These are phyloP conservation scores for Cyberlindnera mrakii DNA, from an alignment of 805 yeast species.

Conservation along the genomic window DNA sequence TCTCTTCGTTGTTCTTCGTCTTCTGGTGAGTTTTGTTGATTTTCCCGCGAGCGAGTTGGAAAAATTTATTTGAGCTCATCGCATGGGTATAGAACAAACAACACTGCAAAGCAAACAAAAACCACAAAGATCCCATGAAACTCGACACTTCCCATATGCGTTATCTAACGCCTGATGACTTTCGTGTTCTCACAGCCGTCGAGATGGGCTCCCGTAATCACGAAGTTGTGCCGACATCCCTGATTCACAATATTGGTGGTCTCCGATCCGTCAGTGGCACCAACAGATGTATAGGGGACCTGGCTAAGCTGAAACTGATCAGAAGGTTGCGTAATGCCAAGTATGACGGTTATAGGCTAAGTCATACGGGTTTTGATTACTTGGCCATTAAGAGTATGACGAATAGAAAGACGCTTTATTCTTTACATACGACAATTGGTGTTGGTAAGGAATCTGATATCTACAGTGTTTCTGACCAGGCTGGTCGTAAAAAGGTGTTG, in stretches of 20 bases:
- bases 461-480: slow-evolving; percentile 66
- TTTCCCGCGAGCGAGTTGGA: not conserved
- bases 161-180: slow-evolving; percentile 86
- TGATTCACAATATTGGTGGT: slow-evolving; percentile 78
- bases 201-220: slow-evolving; percentile 91
- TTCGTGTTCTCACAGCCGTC: slow-evolving; percentile 79
- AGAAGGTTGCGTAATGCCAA: slow-evolving; percentile 81
- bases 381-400: slow-evolving; percentile 82
- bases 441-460: slow-evolving; percentile 98
- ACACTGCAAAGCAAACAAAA: slow-evolving; percentile 6
- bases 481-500: slow-evolving; percentile 65
- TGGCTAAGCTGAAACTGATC: slow-evolving; percentile 80
- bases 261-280: slow-evolving; percentile 72
- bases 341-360: slow-evolving; percentile 89
- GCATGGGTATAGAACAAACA: not conserved
- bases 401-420: slow-evolving; percentile 64
- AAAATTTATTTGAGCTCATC: slow-evolving; percentile 4
- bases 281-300: slow-evolving; percentile 69
- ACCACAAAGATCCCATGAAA: slow-evolving; percentile 50
- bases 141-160: slow-evolving; percentile 91
- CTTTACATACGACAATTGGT: slow-evolving; percentile 84
- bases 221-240: slow-evolving; percentile 85
- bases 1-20: not conserved
- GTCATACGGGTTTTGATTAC: slow-evolving; percentile 88
- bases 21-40: not conserved